Conservation (phyloP, 139 green algal genomes). For the Asterochloris sp. region DNA sequence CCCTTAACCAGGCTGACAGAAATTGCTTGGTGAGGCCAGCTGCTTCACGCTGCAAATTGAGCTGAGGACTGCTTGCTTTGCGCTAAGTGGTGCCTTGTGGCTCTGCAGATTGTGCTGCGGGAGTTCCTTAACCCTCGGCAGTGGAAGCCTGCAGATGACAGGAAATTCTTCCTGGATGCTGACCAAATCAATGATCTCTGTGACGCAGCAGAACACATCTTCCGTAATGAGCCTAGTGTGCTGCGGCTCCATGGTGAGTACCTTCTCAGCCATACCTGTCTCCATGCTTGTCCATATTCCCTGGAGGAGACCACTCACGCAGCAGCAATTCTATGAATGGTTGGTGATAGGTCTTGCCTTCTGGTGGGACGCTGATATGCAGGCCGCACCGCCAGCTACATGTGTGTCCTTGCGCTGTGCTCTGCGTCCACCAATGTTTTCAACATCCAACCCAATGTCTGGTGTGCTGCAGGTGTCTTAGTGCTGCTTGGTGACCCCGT, state of each 20-base stretch:
- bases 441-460: too few species aligned
- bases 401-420: background rate
- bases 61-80: background rate
- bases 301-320: background rate
- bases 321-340: background rate
- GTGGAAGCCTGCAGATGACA: slow-evolving; percentile 79
- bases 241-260: slow-evolving; percentile 69
- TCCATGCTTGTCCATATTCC: too few species aligned
- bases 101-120: slow-evolving; percentile 71
- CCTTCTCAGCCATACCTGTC: background rate
- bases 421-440: background rate
- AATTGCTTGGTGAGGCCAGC: too few species aligned
- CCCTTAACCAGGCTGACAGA: too few species aligned
- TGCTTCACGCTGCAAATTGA: background rate
- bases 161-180: slow-evolving; percentile 67
- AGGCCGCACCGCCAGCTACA: background rate
- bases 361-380: background rate
- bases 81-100: background rate
- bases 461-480: too few species aligned
- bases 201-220: slow-evolving; percentile 82
- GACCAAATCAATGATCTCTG: slow-evolving; percentile 92
- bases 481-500: too few species aligned
- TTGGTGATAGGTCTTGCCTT: background rate
- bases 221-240: slow-evolving; percentile 82
- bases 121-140: slow-evolving; percentile 79